Base-by-base conservation (phyloP, 768 basidiomycete species). In the Tricholoma sp. region DNA sequence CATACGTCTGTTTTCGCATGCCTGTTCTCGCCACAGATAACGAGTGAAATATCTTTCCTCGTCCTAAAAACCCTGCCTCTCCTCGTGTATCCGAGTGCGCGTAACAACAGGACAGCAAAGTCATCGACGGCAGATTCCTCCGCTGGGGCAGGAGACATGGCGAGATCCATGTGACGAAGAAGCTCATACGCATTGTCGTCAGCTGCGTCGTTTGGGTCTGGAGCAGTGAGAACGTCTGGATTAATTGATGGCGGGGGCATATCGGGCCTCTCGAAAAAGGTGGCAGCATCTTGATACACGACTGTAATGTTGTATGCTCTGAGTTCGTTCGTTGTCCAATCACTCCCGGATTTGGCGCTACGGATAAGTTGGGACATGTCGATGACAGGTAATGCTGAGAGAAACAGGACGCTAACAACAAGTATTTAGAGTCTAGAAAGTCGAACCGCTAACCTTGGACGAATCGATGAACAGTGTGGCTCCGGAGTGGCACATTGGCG, bases 1-100 rank as follows among this genome's bases (percentile, higher is more conserved):
- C 69, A 74, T 51, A 74, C 66, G 60, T 71, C 70, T 1, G 69
- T 56, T 50, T 64, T 63, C 17, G 66, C 64, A 37, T 63, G 50
- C 36, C 31, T 63, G 28, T 6, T 32, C 59, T 69, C 62, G 6
- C 70, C 66, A 41, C 71, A 71, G 11, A 71, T 65, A 12, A 64
- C 29, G 8, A 75, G 58, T 0, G 53, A 61, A 2, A 75, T 54
- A 31, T 66, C 59, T 32, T 61, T 63, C 8, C 66, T 53, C 5
- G 65, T 67, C 31, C 62, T 53, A 4, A 57, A 44, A 10, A 58
- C 52, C 20, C 62, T 57, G 17, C 28, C 34, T 9, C 50, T 36
- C 24, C 44, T 28, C 17, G 33, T 50, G 52, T 67, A 70, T 2
- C 59, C 65, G 7, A 68, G 50, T 15, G 53, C 7, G 0, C 34